Conservation (phyloP, 805 yeast species). For the Pichia californica region DNA sequence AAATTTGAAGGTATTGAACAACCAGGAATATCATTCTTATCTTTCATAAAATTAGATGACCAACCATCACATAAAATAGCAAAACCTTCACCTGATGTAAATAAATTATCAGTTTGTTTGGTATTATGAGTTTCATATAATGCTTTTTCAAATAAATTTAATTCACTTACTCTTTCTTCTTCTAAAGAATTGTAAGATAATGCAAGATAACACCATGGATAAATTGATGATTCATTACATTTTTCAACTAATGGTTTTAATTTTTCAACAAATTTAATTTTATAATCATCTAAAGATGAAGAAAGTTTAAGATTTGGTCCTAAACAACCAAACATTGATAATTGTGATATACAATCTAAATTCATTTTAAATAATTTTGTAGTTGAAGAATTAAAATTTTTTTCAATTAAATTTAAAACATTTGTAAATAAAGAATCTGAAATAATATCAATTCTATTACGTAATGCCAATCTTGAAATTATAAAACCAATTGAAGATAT, state of each 20-base stretch:
- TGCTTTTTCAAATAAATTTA: constrained; percentile 32
- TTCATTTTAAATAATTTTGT: constrained; percentile 20
- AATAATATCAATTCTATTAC: constrained; percentile 24
- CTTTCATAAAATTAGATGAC: constrained; percentile 50
- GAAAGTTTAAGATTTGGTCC: constrained; percentile 29
- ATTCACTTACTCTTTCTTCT: background rate
- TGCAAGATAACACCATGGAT: constrained; percentile 51
- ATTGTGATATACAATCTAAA: constrained; percentile 37
- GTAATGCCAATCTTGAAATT: constrained; percentile 38
- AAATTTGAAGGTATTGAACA: constrained; percentile 31
- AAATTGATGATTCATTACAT: constrained; percentile 46
- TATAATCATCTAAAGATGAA: constrained; percentile 17
- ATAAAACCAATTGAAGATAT: constrained; percentile 37
- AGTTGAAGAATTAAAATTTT: constrained; percentile 17
- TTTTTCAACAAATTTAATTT: constrained; percentile 22
- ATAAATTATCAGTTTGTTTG: constrained; percentile 69
- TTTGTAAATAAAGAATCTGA: constrained; percentile 8
- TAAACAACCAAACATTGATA: constrained; percentile 40
- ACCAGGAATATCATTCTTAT: constrained; percentile 56
- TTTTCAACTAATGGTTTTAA: constrained; percentile 41
- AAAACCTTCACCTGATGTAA: constrained; percentile 81
- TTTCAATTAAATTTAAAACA: constrained; percentile 18
- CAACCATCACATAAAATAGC: constrained; percentile 69
- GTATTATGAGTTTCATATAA: constrained; percentile 55
- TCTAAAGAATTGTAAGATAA: constrained; percentile 26